Conservation (phyloP, 257 asterid species). For the Rauvolfia tetraphylla region DNA sequence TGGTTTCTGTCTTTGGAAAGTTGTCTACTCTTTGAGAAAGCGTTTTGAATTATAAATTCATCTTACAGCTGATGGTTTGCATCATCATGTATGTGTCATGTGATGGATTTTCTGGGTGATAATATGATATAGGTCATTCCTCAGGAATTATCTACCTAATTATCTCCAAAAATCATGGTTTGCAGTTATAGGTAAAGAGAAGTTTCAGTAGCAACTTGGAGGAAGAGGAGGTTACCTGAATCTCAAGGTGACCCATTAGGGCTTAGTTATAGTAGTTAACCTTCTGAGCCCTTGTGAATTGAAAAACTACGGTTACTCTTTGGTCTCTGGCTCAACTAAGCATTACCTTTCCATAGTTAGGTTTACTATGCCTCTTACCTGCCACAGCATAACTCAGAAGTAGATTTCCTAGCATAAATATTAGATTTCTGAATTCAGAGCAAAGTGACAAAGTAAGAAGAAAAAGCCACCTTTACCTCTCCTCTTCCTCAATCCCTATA, state of each 20-base stretch:
- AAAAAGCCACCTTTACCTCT: not conserved
- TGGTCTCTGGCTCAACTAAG: not conserved
- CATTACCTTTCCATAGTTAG: not conserved
- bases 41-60: not conserved
- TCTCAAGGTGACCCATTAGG: not conserved
- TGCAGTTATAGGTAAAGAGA: not conserved
- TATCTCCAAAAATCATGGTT: not conserved
- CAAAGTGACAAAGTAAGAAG: not conserved
- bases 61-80: not conserved
- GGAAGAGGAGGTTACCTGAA: not conserved
- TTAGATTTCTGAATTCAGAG: not conserved
- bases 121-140: not conserved
- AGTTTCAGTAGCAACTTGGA: not conserved
- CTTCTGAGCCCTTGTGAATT: not conserved
- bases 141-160: not conserved
- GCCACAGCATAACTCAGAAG: not conserved
- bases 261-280: not conserved
- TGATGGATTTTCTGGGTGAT: conserved; percentile 1
- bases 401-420: not conserved
- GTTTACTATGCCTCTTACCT: not conserved
- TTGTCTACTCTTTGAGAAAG: not conserved
- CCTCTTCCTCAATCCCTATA: not conserved
- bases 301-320: not conserved
- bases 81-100: not conserved
- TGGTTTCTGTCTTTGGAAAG: not conserved